Conservation (phyloP, 1,139 yeast genomes). For the Kodamaea fungicola region DNA sequence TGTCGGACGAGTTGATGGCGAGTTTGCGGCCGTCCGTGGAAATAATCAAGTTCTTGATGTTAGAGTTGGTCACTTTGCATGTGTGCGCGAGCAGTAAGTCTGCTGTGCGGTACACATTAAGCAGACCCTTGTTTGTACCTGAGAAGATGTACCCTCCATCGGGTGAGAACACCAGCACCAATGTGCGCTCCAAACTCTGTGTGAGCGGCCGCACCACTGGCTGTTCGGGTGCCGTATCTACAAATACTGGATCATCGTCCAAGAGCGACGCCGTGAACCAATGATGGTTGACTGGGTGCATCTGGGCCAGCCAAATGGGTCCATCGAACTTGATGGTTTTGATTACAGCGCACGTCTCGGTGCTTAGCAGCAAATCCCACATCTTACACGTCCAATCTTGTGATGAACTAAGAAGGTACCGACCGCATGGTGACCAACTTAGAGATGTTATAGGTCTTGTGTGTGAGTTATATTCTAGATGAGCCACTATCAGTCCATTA, state of each 20-base stretch:
- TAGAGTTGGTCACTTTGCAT: slow-evolving; percentile 59
- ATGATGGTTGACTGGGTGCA: slow-evolving; percentile 50
- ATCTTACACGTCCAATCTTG: slow-evolving; percentile 81
- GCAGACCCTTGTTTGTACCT: slow-evolving; percentile 81
- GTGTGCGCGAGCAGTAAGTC: slow-evolving; percentile 40
- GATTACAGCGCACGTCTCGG: slow-evolving; percentile 31
- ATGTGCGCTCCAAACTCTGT: slow-evolving; percentile 12
- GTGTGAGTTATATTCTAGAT: slow-evolving; percentile 56
- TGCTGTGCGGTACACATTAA: slow-evolving; percentile 47
- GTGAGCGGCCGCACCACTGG: slow-evolving; percentile 8
- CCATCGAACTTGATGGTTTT: slow-evolving; percentile 56
- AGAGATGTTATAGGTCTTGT: slow-evolving; percentile 72
- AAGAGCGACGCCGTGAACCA: slow-evolving; percentile 47
- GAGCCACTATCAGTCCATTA: slow-evolving; percentile 51
- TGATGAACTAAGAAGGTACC: slow-evolving; percentile 69
- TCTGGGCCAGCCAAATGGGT: slow-evolving; percentile 67
- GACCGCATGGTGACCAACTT: slow-evolving; percentile 74
- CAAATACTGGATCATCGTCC: slow-evolving; percentile 55
- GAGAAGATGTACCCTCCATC: slow-evolving; percentile 55
- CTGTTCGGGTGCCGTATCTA: slow-evolving; percentile 26
- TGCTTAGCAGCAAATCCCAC: slow-evolving; percentile 62
- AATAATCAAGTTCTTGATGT: slow-evolving; percentile 66
- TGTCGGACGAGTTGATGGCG: slow-evolving; percentile 78
- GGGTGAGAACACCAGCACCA: slow-evolving; percentile 34
- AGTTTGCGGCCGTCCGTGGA: slow-evolving; percentile 66